A percentile compares a stretch with the other conserved stretches of the same genome.
phyloP scores from a whole-genome alignment of 2,329 filamentous ascomycete genomes.

The Aspergillus novofumigatus region DNA sequence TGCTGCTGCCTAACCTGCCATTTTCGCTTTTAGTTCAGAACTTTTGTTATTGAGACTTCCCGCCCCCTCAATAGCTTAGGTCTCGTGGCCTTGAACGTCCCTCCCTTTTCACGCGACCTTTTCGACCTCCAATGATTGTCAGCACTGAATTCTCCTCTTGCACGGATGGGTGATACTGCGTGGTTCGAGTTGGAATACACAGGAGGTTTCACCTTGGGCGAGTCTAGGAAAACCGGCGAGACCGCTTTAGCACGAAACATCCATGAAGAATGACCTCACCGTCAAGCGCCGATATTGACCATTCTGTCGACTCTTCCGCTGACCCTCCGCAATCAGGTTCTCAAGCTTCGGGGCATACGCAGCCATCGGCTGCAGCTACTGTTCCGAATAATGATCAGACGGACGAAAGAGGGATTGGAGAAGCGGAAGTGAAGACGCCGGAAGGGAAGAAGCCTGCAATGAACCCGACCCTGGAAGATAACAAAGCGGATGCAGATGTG shows the following conservation, averaged over 20 bases:
- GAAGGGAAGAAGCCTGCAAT: too few relatives aligned
- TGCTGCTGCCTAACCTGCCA: not conserved
- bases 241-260: conserved; percentile 2
- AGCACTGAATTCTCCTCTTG: conserved; percentile 3
- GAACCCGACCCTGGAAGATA: not conserved
- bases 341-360: conserved; percentile 9
- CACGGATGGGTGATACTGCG: conserved; percentile 17
- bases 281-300: conserved; percentile 22
- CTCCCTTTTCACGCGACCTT: not conserved
- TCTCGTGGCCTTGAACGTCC: not conserved
- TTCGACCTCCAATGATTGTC: not conserved
- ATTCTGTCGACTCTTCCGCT: conserved; percentile 22
- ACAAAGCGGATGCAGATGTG: conserved; percentile 3
- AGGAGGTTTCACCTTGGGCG: conserved; percentile 7
- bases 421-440: conserved; percentile 10
- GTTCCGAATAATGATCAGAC: conserved; percentile 6
- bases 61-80: not conserved
- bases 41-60: not conserved
- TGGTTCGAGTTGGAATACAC: conserved; percentile 11
- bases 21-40: not conserved
- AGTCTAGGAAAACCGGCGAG: conserved; percentile 3
- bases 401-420: conserved; percentile 9
- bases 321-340: conserved; percentile 8
- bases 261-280: conserved; percentile 31
- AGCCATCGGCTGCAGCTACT: conserved; percentile 10